phyloP scores from a whole-genome alignment of 768 basidiomycete genomes.

The Xerocomus potaroensis region DNA sequence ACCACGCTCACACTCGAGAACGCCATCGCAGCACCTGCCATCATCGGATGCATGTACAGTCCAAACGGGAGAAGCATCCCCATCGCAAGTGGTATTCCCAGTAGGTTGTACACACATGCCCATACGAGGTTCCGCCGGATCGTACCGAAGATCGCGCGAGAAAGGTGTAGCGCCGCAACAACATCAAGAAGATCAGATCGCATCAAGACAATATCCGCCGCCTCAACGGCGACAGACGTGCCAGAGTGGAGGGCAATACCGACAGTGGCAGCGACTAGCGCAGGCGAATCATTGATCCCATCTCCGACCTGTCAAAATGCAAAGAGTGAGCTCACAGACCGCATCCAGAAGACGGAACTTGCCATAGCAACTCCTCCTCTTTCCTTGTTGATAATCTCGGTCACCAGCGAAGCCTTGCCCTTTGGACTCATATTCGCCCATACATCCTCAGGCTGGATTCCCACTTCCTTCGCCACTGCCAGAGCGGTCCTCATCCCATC shows the following conservation, averaged over 20 bases:
- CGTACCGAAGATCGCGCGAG: constrained; percentile 80
- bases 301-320: constrained; percentile 74
- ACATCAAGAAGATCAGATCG: constrained; percentile 95
- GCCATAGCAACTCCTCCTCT: constrained; percentile 86
- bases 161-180: constrained; percentile 92
- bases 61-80: constrained; percentile 91
- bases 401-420: constrained; percentile 85
- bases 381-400: constrained; percentile 71
- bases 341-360: constrained; percentile 20
- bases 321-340: background rate
- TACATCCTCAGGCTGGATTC: constrained; percentile 77
- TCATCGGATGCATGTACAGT: constrained; percentile 94
- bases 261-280: constrained; percentile 91
- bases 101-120: constrained; percentile 92
- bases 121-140: constrained; percentile 93
- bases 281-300: constrained; percentile 98
- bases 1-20: constrained; percentile 97
- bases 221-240: constrained; percentile 96
- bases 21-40: constrained; percentile 98
- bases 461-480: constrained; percentile 87
- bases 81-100: constrained; percentile 98
- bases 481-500: constrained; percentile 82
- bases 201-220: constrained; percentile 98
- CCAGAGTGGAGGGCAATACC: constrained; percentile 96
- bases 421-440: constrained; percentile 94